Base-by-base conservation (phyloP, 495 filamentous ascomycete genomes). In the Aspergillus heteromorphus region DNA sequence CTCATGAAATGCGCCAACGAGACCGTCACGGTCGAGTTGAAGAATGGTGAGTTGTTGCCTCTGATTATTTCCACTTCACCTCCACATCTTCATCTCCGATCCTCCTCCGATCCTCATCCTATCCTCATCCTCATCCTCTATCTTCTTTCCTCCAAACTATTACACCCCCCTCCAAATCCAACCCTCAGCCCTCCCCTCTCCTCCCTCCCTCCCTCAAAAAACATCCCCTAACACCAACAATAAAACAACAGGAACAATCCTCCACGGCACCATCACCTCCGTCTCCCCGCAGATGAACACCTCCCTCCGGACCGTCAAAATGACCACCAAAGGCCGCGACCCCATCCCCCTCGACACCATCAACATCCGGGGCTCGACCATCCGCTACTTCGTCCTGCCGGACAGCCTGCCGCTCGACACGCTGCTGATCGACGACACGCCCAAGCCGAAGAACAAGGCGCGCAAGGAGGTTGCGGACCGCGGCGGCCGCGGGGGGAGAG, bases 371-470 rank as follows among this genome's bases (percentile, higher is more conserved):
- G 92, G 92, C 59, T 89, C 87, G 36, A 95, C 90, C 1, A 92
- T 97, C 63, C 83, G 92, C 57, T 96, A 96, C 71, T 90, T 86
- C 69, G 93, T 97, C 64, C 85, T 97, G 4, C 93, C 93, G 27
- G 93, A 98, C 73, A 92, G 87, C 45, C 80, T 98, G 51, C 93
- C 92, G 16, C 81, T 98, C 42, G 93, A 98, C 67, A 95, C 92
- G 13, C 81, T 98, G 29, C 77, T 98, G 13, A 90, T 98, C 53
- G 93, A 98, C 64, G 93, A 98, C 70, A 84, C 90, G 49, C 90
- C 92, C 29, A 98, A 98, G 76, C 92, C 93, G 47, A 97, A 97
- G 85, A 97, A 98, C 73, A 97, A 97, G 83, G 92, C 93, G 25
- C 79, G 93, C 64, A 98, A 98, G 79, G 95, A 98, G 73, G 78